These are phyloP conservation scores for Gossypium stocksii DNA, from an alignment of 345 rosid species.

Conservation along the genomic window DNA sequence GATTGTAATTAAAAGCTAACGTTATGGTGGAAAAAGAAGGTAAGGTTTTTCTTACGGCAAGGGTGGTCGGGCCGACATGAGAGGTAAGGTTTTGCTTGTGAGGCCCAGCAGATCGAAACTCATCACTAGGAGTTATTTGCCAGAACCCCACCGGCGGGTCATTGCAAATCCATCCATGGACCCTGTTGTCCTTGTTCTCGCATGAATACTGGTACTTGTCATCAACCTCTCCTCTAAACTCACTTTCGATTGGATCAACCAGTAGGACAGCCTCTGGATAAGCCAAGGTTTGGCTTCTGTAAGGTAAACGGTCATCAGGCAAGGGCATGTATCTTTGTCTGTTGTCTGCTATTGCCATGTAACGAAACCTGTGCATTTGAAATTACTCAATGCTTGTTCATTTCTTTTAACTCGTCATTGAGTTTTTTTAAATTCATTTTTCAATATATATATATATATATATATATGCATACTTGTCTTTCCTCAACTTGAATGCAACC, in stretches of 20 bases:
- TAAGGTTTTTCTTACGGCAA: slow-evolving; percentile 50
- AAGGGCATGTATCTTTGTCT: slow-evolving; percentile 84
- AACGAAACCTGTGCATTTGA: slow-evolving; percentile 60
- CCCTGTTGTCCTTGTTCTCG: slow-evolving; percentile 54
- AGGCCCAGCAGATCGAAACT: slow-evolving; percentile 86
- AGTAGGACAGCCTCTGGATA: slow-evolving; percentile 86
- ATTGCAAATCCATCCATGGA: slow-evolving; percentile 87
- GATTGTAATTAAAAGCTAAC: background rate
- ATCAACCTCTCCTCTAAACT: slow-evolving; percentile 89
- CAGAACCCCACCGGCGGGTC: slow-evolving; percentile 73
- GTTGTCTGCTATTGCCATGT: slow-evolving; percentile 75
- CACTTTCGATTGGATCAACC: slow-evolving; percentile 61
- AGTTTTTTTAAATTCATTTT: background rate
- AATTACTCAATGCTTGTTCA: background rate
- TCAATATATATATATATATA: no score
- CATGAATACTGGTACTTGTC: slow-evolving; percentile 82
- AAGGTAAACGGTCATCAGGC: slow-evolving; percentile 71
- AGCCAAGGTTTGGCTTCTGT: slow-evolving; percentile 56
- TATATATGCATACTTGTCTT: background rate
- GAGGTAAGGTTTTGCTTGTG: slow-evolving; percentile 76
- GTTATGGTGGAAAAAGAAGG: background rate
- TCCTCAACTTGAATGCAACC: slow-evolving; percentile 49
- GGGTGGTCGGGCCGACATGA: slow-evolving; percentile 81
- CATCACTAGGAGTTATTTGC: slow-evolving; percentile 96
- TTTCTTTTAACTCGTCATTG: background rate